A percentile compares a stretch with the other conserved stretches of the same genome.
Evolutionary conservation across 768 basidiomycete genomes (phyloP).

Genomic region (Lactarius evosmus): DNA sequence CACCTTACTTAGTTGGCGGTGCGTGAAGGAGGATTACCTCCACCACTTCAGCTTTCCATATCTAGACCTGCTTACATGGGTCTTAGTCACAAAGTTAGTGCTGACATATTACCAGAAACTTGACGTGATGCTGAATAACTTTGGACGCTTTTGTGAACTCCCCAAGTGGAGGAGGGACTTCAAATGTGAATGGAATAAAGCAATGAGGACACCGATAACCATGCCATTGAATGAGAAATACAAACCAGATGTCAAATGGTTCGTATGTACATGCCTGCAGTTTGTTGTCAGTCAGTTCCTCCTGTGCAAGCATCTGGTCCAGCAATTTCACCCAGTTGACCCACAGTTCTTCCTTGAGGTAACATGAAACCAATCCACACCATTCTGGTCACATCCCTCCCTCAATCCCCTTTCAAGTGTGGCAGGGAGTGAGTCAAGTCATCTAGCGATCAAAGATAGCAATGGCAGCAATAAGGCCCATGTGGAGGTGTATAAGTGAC

Average conservation of each 20-base stretch:
- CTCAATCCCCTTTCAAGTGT: not conserved
- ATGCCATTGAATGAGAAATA: not conserved
- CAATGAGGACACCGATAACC: not conserved
- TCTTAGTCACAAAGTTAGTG: not conserved
- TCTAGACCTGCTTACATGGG: not conserved
- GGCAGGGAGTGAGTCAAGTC: no score
- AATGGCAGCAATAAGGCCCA: no score
- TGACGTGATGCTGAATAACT: not conserved
- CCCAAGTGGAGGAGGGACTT: not conserved
- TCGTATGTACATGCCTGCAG: not conserved
- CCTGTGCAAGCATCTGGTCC: not conserved
- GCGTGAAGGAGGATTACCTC: not conserved
- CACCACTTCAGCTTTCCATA: not conserved
- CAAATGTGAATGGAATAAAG: not conserved
- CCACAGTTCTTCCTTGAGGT: not conserved
- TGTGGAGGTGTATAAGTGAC: no score
- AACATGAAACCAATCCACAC: not conserved
- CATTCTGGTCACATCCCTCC: not conserved
- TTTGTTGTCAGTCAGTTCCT: not conserved
- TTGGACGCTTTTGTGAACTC: not conserved
- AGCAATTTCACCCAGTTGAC: not conserved
- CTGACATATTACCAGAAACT: not conserved
- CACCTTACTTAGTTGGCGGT: not conserved
- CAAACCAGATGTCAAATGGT: not conserved
- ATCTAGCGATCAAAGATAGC: no score